Base-by-base conservation (phyloP, 2,329 filamentous ascomycete species). In the Teratosphaeria gauchensis region DNA sequence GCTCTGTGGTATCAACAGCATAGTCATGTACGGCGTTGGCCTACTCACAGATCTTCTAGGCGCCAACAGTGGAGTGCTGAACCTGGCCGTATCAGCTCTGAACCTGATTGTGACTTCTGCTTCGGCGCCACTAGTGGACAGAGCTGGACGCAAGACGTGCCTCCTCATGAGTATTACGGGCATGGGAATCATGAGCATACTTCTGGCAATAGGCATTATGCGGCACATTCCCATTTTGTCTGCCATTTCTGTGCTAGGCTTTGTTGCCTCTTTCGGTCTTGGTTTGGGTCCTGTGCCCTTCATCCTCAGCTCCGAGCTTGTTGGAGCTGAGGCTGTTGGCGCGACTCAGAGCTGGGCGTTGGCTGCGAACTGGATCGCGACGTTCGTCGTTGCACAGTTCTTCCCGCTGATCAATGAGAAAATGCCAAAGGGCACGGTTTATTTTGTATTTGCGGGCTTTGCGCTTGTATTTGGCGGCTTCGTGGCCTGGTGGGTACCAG, bases 21-120 rank as follows among this genome's bases (percentile, higher is more conserved):
- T 97, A 69, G 88, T 97, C 75, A 96, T 99, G 92, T 99, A 99
- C 74, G 95, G 92, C 1, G 94, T 97, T 5, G 91, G 89, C 0
- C 84, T 99, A 1, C 82, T 99, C 14, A 84, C 88, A 33, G 85
- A 85, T 62, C 82, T 97, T 1, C 82, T 99, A 0, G 88, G 90
- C 3, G 84, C 90, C 53, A 90, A 86, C 62, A 92, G 92, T 0
- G 87, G 88, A 0, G 76, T 95, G 1, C 81, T 99, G 56, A 95
- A 92, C 57, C 92, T 97, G 61, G 76, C 89, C 57, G 91, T 97
- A 60, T 96, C 91, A 0, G 81, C 85, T 12, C 83, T 96, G 70
- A 97, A 97, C 74, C 84, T 99, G 38, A 68, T 90, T 66, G 89
- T 89, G 55, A 97, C 94, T 0, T 78, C 89, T 19, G 82, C 83